Base-by-base conservation (phyloP, 108 stramenopile genomes). In the Cyclostephanos tholiformis region DNA sequence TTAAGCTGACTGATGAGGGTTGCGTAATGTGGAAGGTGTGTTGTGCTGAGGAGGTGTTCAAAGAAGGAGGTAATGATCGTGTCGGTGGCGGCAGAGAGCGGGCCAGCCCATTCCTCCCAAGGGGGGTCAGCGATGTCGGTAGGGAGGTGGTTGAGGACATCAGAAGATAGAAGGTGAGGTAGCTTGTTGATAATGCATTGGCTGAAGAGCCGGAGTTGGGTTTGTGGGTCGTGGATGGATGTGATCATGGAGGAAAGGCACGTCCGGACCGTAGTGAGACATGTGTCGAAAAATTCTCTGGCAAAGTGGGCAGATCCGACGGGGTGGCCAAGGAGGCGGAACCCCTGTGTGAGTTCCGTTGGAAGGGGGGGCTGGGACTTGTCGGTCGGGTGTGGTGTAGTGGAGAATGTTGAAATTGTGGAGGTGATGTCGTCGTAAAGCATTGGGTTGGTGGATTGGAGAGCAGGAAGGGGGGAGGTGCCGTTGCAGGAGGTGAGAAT, bases 161-260 rank as follows among this genome's bases (percentile, higher is more conserved):
- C 22, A 12, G 50, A 14, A 22, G 20, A 20, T 6, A 57, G 69
- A 3, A 58, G 69, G 69, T 70, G 56, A 26, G 22, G 67, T 20
- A 68, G 16, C 5, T 70, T 70, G 2, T 70, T 55, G 69, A 70
- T 6, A 25, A 53, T 43, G 20, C 69, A 70, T 61, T 70, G 69
- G 17, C 30, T 0, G 30, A 70, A 57, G 22, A 70, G 69, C 0
- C 29, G 55, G 1, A 70, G 69, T 17, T 30, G 69, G 4, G 69
- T 60, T 35, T 71, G 69, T 16, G 20, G 69, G 30, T 71, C 58
- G 0, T 30, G 12, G 26, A 71, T 36, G 2, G 19, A 16, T 0
- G 8, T 1, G 16, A 16, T 10, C 9, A 71, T 57, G 6, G 25
- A 19, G 7, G 26, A 2, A 27, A 35, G 17, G 6, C 22, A 7